Evolutionary conservation across 306 rosid genomes (phyloP).

Genomic region (Quercus robur): DNA sequence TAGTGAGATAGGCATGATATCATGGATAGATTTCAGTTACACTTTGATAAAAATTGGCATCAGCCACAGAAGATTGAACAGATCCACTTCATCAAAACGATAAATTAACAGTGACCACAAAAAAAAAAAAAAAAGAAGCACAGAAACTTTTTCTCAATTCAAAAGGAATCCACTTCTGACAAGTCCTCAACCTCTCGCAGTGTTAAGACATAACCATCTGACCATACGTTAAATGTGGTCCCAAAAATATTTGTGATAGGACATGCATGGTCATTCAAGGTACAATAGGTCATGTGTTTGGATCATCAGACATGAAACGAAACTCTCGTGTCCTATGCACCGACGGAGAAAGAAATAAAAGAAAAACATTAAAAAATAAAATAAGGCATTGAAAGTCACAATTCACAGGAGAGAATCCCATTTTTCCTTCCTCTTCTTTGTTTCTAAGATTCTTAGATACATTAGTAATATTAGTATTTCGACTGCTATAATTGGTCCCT

Average conservation of each 20-base stretch:
- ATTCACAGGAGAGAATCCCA: constrained; percentile 9
- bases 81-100: neutral
- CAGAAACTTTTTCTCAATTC: neutral
- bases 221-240: neutral
- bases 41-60: too few species aligned
- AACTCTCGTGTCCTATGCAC: constrained; percentile 13
- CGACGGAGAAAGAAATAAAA: neutral
- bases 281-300: neutral
- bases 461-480: too few species aligned
- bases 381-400: constrained; percentile 19
- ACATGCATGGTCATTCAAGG: neutral
- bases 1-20: too few species aligned
- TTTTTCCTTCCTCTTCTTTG: neutral
- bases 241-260: neutral
- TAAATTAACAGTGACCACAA: neutral
- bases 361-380: neutral
- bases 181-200: neutral
- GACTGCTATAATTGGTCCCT: too few species aligned
- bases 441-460: too few species aligned
- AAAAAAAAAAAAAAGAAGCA: neutral
- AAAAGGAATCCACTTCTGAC: neutral
- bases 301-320: constrained; percentile 7
- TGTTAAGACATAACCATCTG: neutral
- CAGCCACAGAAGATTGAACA: too few species aligned
- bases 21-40: too few species aligned